Percentiles rank a stretch among this genome's conserved stretches.
These are phyloP conservation scores for Ustilago tritici DNA, from an alignment of 1,284 basidiomycete genomes.

Conservation along the genomic window DNA sequence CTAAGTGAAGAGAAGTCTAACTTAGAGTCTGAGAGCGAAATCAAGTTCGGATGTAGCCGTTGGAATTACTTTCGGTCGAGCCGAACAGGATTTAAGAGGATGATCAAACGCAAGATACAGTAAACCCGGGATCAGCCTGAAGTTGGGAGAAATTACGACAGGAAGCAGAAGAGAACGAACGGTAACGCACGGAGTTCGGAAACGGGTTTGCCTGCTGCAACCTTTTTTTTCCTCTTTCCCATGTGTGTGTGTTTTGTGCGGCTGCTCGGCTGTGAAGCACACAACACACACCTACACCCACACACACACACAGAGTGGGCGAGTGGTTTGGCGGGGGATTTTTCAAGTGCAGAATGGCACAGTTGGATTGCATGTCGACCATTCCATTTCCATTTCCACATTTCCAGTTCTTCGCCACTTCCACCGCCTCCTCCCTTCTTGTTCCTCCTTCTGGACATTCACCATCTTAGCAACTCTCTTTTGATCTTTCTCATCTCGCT, in stretches of 20 bases:
- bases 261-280: too few species aligned
- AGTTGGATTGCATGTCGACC: constrained; percentile 2
- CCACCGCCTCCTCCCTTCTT: too few species aligned
- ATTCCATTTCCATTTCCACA: not conserved
- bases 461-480: too few species aligned
- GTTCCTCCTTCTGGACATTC: not conserved
- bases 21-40: not conserved
- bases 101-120: not conserved
- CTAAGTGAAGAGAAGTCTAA: too few species aligned
- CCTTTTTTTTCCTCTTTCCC: too few species aligned
- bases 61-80: not conserved
- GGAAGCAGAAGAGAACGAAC: not conserved
- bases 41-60: constrained; percentile 3
- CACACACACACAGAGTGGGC: constrained; percentile 2
- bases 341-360: not conserved
- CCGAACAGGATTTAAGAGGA: not conserved
- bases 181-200: not conserved
- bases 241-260: too few species aligned
- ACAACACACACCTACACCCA: too few species aligned
- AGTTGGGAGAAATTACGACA: not conserved
- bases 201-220: too few species aligned
- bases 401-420: constrained; percentile 2
- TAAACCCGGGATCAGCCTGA: not conserved
- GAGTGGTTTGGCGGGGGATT: not conserved
- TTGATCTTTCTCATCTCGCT: not conserved